Base-by-base conservation (phyloP, 2,329 filamentous ascomycete species). In the Ascochyta fabae region DNA sequence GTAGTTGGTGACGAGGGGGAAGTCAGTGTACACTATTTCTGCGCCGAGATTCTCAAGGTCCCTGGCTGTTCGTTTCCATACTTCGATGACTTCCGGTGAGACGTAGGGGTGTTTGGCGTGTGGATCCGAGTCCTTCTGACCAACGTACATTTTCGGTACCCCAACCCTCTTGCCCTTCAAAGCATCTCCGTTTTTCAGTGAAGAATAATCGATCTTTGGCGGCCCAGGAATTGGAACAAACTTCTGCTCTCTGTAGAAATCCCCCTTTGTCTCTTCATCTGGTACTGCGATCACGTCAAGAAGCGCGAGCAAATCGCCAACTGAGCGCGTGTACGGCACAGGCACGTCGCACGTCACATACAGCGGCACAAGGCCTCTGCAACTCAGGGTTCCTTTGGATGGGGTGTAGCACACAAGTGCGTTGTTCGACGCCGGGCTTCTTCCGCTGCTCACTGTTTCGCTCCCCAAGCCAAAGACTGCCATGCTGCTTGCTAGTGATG, bases 401-500 rank as follows among this genome's bases (percentile, higher is more conserved):
- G 84, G 83, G 0, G 84, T 83, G 50, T 86, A 86, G 0, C 79
- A 83, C 0, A 86, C 76, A 3, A 86, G 67, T 0, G 76, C 80
- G 62, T 86, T 86, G 58, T 86, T 86, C 0, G 80, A 83, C 1
- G 83, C 83, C 0, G 84, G 84, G 3, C 81, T 81, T 2, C 84
- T 75, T 0, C 84, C 84, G 0, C 82, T 84, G 0, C 81, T 83
- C 0, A 86, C 81, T 0, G 84, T 84, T 65, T 87, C 84, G 2
- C 76, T 78, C 0, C 79, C 84, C 49, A 86, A 73, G 0, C 81
- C 83, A 56, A 86, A 86, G 0, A 76, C 77, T 6, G 78, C 82
- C 44, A 86, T 79, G 24, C 76, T 81, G 0, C 83, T 73, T 2
- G 83, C 75, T 0, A 81, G 81, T 0, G 83, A 78, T 0, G 79